Conservation (phyloP, 257 asterid species). For the Euphrasia confusa region DNA sequence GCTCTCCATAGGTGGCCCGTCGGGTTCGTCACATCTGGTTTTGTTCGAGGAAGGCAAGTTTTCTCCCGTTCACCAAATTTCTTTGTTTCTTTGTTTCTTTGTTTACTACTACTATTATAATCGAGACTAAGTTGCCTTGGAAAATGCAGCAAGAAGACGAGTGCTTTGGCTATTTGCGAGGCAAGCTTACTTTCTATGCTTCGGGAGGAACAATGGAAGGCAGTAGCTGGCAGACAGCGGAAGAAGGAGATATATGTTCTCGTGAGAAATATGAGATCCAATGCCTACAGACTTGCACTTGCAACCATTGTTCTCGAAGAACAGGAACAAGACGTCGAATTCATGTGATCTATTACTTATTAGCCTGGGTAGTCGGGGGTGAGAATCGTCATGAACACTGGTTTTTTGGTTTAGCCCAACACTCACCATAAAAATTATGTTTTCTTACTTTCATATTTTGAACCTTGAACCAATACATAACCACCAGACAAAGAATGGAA, state of each 20-base stretch:
- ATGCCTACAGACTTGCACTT: conserved; percentile 80
- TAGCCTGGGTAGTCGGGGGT: no score
- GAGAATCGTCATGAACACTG: no score
- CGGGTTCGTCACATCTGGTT: conserved; percentile 83
- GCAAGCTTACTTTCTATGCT: conserved; percentile 57
- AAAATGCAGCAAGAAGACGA: conserved; percentile 65
- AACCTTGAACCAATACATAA: no score
- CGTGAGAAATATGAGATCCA: conserved; percentile 85
- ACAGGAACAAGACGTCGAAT: conserved; percentile 52
- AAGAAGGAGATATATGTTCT: conserved; percentile 76
- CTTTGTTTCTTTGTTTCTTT: neutral
- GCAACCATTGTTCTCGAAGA: conserved; percentile 76
- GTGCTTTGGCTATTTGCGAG: conserved; percentile 67
- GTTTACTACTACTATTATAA: neutral
- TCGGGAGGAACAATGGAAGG: conserved; percentile 73
- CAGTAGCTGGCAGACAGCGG: conserved; percentile 40
- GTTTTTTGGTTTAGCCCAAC: no score
- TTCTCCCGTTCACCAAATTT: neutral
- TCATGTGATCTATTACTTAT: conserved; percentile 35
- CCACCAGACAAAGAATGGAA: no score
- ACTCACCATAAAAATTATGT: no score
- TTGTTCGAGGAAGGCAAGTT: conserved; percentile 79
- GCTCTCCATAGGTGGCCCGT: conserved; percentile 53
- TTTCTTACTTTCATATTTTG: no score
- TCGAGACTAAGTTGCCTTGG: conserved; percentile 12